A percentile compares a stretch with the other conserved stretches of the same genome.
Conservation (phyloP, 108 stramenopile genomes). For the Stephanodiscus triporus region DNA sequence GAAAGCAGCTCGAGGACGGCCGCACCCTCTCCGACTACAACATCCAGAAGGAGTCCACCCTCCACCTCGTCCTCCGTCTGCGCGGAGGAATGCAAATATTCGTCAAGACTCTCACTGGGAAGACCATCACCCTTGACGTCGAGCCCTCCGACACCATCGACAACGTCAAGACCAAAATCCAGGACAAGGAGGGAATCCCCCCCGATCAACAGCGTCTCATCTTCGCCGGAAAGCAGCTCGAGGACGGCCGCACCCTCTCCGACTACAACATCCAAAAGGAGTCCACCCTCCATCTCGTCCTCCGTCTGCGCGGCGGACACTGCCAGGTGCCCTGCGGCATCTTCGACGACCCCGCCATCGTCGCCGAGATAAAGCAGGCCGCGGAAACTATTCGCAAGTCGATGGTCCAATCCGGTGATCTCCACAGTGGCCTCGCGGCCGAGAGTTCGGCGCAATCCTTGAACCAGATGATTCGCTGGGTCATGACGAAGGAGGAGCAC, state of each 20-base stretch:
- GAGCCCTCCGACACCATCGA: too few relatives aligned
- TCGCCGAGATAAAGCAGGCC: constrained; percentile 58
- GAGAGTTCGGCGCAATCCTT: constrained; percentile 50
- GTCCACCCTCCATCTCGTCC: constrained; percentile 84
- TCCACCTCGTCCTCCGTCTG: constrained; percentile 93
- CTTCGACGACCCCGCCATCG: constrained; percentile 93
- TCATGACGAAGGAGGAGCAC: constrained; percentile 83
- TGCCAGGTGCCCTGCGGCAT: constrained; percentile 90
- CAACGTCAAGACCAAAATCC: too few relatives aligned
- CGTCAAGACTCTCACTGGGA: too few relatives aligned
- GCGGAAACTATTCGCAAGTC: constrained; percentile 36
- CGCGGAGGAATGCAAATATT: constrained; percentile 97
- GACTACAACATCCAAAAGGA: constrained; percentile 61
- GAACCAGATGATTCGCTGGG: constrained; percentile 86
- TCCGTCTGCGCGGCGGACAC: constrained; percentile 75
- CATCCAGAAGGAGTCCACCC: constrained; percentile 98
- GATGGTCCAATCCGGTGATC: constrained; percentile 41
- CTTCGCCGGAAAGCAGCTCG: constrained; percentile 18
- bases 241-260: constrained; percentile 13
- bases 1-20: constrained; percentile 99
- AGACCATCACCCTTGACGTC: constrained; percentile 95
- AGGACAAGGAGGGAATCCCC: too few relatives aligned
- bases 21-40: constrained; percentile 98
- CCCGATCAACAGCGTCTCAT: constrained; percentile 15
- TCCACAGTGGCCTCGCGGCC: constrained; percentile 54